A percentile compares a stretch with the other conserved stretches of the same genome.
phyloP scores from a whole-genome alignment of 2,329 filamentous ascomycete genomes.

The Aspergillus fumigatus region DNA sequence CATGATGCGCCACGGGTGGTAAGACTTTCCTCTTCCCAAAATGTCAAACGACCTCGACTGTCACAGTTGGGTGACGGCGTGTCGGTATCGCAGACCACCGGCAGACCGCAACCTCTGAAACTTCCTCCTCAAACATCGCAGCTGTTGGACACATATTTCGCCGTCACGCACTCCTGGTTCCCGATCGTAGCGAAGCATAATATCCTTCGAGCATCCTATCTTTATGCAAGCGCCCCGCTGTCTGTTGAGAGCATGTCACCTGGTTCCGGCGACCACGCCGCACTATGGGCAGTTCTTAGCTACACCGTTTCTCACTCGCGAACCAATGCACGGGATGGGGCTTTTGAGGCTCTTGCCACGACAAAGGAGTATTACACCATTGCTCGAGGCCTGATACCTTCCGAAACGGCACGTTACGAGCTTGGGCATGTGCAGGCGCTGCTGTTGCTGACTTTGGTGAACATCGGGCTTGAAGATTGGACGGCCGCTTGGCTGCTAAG shows the following conservation, averaged over 20 bases:
- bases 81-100: constrained; percentile 2
- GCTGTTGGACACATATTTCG: constrained; percentile 54
- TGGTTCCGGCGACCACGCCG: constrained; percentile 40
- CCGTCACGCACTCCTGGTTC: constrained; percentile 56
- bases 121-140: constrained; percentile 50
- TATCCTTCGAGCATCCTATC: constrained; percentile 53
- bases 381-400: constrained; percentile 35
- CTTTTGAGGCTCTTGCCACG: constrained; percentile 16
- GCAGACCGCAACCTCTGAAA: constrained; percentile 17
- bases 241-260: constrained; percentile 23
- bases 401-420: constrained; percentile 37
- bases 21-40: constrained; percentile 20
- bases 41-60: constrained; percentile 25
- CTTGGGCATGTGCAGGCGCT: constrained; percentile 43
- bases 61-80: constrained; percentile 16
- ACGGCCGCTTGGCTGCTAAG: constrained; percentile 51
- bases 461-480: constrained; percentile 44
- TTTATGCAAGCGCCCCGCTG: constrained; percentile 45
- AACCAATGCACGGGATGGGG: constrained; percentile 12
- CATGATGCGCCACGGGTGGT: constrained; percentile 28
- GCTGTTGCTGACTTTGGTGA: constrained; percentile 46
- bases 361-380: constrained; percentile 34
- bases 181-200: constrained; percentile 57
- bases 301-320: constrained; percentile 36
- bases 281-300: constrained; percentile 42